phyloP scores from a whole-genome alignment of 129 eudicot genomes.

The Gnaphalium uliginosum region DNA sequence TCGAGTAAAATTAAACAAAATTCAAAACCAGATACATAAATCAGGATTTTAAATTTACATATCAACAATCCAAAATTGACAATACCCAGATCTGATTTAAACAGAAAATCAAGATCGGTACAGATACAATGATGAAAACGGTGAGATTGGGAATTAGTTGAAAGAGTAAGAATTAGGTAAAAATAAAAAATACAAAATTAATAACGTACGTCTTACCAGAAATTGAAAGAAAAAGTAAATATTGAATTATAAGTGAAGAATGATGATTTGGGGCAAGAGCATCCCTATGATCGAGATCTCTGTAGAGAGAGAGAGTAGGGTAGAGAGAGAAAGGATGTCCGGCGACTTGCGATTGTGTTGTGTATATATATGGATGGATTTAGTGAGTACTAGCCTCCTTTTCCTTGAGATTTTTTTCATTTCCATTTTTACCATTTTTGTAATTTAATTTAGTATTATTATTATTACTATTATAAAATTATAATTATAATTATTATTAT shows the following conservation, averaged over 20 bases:
- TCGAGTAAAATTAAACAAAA: constrained; percentile 21
- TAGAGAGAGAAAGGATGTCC: constrained; percentile 29
- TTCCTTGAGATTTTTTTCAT: background rate
- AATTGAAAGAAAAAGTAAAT: constrained; percentile 12
- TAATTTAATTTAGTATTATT: background rate
- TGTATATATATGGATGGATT: constrained; percentile 2
- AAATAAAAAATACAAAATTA: background rate
- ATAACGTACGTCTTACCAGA: constrained; percentile 25
- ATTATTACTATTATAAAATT: no score
- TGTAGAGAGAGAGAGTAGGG: constrained; percentile 15
- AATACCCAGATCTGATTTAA: constrained; percentile 37
- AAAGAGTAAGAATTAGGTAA: background rate
- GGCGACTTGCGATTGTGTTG: constrained; percentile 23
- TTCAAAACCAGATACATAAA: constrained; percentile 10
- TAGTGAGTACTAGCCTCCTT: background rate
- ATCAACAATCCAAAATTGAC: constrained; percentile 20
- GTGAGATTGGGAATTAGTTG: background rate
- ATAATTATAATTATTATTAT: no score
- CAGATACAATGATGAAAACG: constrained; percentile 22
- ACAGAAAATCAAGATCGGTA: constrained; percentile 28
- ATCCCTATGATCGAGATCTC: constrained; percentile 32
- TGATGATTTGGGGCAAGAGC: constrained; percentile 20
- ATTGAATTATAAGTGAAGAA: constrained; percentile 18
- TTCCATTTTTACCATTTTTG: background rate
- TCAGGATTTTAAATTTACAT: constrained; percentile 9